A percentile compares a stretch with the other conserved stretches of the same genome.
These are phyloP conservation scores for Blastobotrys aristatus DNA, from an alignment of 1,139 yeast genomes.

Conservation along the genomic window DNA sequence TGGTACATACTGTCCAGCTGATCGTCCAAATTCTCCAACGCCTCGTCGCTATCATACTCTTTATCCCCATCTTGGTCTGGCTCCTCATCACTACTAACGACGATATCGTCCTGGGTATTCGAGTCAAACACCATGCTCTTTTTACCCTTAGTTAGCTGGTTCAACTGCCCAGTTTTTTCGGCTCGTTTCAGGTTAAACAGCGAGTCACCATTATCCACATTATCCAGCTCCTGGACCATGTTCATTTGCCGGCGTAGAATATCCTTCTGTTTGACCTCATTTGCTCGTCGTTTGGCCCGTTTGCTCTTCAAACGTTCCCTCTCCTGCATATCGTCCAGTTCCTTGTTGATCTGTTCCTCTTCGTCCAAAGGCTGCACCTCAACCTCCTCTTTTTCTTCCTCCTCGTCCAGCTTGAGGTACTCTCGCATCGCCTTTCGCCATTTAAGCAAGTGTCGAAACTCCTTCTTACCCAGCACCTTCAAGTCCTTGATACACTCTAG, in stretches of 20 bases:
- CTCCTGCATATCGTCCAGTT: slow-evolving; percentile 66
- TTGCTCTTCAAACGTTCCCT: slow-evolving; percentile 64
- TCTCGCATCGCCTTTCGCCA: slow-evolving; percentile 90
- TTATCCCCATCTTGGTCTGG: slow-evolving; percentile 34
- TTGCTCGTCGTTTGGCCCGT: slow-evolving; percentile 75
- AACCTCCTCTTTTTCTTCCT: slow-evolving; percentile 38
- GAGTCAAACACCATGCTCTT: slow-evolving; percentile 64
- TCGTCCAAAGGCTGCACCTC: slow-evolving; percentile 74
- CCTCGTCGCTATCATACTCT: slow-evolving; percentile 50
- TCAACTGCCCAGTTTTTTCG: slow-evolving; percentile 76
- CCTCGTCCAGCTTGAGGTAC: slow-evolving; percentile 62
- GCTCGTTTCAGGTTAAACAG: slow-evolving; percentile 79
- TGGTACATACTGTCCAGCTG: slow-evolving; percentile 80
- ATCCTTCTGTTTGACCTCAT: slow-evolving; percentile 84
- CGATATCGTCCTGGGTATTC: slow-evolving; percentile 38
- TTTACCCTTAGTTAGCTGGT: slow-evolving; percentile 72
- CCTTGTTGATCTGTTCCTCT: slow-evolving; percentile 85
- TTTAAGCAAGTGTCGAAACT: slow-evolving; percentile 73
- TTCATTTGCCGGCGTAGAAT: slow-evolving; percentile 91
- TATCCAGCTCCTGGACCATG: slow-evolving; percentile 93
- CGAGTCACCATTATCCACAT: slow-evolving; percentile 84
- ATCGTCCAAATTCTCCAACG: slow-evolving; percentile 67
- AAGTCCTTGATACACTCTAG: slow-evolving; percentile 82
- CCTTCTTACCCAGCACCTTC: slow-evolving; percentile 90
- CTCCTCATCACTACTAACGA: slow-evolving; percentile 43